A percentile compares a stretch with the other conserved stretches of the same genome.
These are phyloP conservation scores for Candida silvicultrix DNA, from an alignment of 805 yeast genomes.

Conservation along the genomic window DNA sequence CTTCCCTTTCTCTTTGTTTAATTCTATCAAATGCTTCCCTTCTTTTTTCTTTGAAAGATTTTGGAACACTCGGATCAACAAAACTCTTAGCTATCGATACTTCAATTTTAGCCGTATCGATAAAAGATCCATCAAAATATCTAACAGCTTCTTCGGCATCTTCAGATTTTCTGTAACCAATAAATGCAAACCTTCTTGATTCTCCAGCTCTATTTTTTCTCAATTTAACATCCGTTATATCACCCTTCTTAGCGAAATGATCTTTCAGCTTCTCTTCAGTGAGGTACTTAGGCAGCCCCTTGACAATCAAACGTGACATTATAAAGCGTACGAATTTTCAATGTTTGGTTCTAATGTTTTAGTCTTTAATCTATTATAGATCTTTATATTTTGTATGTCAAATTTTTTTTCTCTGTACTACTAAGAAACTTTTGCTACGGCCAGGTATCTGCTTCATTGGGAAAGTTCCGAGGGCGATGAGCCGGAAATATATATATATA, in stretches of 20 bases:
- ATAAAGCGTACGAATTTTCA: background rate
- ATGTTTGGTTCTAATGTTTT: background rate
- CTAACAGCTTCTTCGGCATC: constrained; percentile 78
- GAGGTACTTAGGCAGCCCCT: constrained; percentile 75
- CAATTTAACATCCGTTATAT: constrained; percentile 83
- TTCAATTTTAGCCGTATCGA: constrained; percentile 74
- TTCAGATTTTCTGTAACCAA: constrained; percentile 68
- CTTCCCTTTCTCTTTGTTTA: constrained; percentile 42
- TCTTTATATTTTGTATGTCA: background rate
- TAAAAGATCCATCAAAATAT: constrained; percentile 70
- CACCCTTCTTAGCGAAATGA: constrained; percentile 55
- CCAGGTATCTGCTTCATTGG: background rate
- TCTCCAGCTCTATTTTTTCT: constrained; percentile 78
- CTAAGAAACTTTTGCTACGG: background rate
- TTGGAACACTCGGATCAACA: constrained; percentile 77
- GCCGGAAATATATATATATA: constrained; percentile 1
- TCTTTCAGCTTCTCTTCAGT: constrained; percentile 66
- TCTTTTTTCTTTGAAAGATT: constrained; percentile 49
- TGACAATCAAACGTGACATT: constrained; percentile 88
- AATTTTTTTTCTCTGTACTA: background rate
- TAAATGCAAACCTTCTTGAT: constrained; percentile 87
- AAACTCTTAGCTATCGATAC: constrained; percentile 82
- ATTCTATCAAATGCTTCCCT: constrained; percentile 43
- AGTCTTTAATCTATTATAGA: background rate
- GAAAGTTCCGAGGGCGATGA: background rate